Conservation (phyloP, 305 asterid species). For the Fraxinus floribunda region DNA sequence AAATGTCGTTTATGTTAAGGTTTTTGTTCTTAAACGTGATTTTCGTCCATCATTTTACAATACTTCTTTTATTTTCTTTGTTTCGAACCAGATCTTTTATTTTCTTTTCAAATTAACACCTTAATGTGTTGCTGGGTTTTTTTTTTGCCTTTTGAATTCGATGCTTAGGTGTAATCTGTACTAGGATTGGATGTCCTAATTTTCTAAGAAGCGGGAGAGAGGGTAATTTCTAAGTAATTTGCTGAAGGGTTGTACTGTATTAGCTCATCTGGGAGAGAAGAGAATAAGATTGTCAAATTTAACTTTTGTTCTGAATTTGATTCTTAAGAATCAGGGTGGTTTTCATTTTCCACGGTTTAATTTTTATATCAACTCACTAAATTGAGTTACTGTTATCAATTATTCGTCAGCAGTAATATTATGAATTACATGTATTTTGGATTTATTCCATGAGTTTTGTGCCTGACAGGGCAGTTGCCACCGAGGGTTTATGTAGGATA, state of each 20-base stretch:
- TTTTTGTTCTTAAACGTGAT: neutral
- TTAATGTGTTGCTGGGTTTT: neutral
- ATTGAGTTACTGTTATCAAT: neutral
- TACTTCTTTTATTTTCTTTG: neutral
- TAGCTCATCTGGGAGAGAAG: neutral
- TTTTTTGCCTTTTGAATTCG: neutral
- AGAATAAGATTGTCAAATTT: neutral
- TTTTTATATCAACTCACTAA: neutral
- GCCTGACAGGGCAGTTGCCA: constrained; percentile 45
- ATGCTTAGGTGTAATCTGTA: neutral
- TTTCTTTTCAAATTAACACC: neutral
- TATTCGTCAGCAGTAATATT: neutral
- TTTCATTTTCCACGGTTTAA: neutral
- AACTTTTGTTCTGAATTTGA: neutral
- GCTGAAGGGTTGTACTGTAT: neutral
- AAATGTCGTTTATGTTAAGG: neutral
- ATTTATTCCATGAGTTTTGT: neutral
- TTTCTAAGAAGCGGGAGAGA: neutral
- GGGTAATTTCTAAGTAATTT: neutral
- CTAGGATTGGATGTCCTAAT: neutral
- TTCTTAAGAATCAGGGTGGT: neutral
- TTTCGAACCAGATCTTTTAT: neutral
- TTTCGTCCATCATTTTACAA: neutral
- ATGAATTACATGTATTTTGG: neutral
- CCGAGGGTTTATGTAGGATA: constrained; percentile 79